Conservation (phyloP, 768 basidiomycete species). For the Pisolithus albus region DNA sequence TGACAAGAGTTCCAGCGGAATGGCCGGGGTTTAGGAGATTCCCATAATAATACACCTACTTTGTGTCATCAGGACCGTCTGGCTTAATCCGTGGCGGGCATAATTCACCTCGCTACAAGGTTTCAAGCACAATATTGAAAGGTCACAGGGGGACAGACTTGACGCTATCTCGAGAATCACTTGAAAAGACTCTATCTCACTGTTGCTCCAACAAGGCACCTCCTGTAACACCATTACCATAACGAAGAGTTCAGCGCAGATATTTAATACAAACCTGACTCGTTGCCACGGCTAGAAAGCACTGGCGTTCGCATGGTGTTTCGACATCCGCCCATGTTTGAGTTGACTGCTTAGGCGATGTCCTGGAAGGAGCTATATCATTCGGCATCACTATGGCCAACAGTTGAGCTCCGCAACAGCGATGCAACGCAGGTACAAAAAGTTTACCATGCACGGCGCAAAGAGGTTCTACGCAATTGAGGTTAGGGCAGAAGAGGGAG, state of each 20-base stretch:
- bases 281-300: constrained; percentile 16
- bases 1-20: neutral
- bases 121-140: constrained; percentile 48
- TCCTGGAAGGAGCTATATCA: constrained; percentile 5
- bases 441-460: constrained; percentile 45
- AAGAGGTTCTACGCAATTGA: constrained; percentile 44
- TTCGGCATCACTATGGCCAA: constrained; percentile 18
- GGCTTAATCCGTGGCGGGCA: neutral
- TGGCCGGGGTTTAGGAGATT: constrained; percentile 5
- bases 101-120: constrained; percentile 51
- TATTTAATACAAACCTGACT: constrained; percentile 10
- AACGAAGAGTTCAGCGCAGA: neutral
- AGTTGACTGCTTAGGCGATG: neutral
- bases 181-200: constrained; percentile 35
- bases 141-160: constrained; percentile 44
- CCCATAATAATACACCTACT: constrained; percentile 19
- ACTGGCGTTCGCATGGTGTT: constrained; percentile 21
- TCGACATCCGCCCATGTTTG: constrained; percentile 5
- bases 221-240: constrained; percentile 6
- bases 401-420: constrained; percentile 4
- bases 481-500: constrained; percentile 44
- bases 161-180: constrained; percentile 37
- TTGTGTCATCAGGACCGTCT: constrained; percentile 2
- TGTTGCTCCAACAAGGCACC: constrained; percentile 31
- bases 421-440: neutral